These are phyloP conservation scores for Nakaseomyces kungkrabaensis DNA, from an alignment of 1,139 yeast genomes.

Conservation along the genomic window DNA sequence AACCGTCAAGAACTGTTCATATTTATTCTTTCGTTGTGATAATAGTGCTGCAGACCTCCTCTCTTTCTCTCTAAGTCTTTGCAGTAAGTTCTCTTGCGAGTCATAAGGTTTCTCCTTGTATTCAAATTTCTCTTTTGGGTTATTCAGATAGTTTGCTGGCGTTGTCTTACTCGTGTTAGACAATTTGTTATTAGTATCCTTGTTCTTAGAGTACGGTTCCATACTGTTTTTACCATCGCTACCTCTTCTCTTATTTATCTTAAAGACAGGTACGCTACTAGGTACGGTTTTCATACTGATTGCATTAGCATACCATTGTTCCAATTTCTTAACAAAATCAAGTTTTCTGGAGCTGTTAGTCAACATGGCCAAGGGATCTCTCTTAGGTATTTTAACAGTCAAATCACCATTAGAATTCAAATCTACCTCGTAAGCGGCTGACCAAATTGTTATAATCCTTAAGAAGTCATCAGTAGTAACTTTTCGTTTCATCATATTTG, in stretches of 20 bases:
- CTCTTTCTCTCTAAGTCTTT: conserved; percentile 24
- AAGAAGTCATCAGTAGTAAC: conserved; percentile 14
- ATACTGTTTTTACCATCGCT: conserved; percentile 7
- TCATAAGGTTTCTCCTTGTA: conserved; percentile 13
- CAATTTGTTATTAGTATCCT: neutral
- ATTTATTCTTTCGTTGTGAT: conserved; percentile 29
- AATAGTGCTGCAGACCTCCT: conserved; percentile 21
- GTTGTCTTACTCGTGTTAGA: neutral
- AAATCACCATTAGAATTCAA: conserved; percentile 18
- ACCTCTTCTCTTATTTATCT: conserved; percentile 17
- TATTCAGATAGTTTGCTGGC: conserved; percentile 10
- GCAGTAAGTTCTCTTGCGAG: conserved; percentile 19
- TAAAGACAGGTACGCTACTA: conserved; percentile 16
- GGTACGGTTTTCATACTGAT: conserved; percentile 7
- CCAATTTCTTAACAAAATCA: conserved; percentile 18
- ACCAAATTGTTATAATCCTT: conserved; percentile 21
- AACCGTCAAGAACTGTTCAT: conserved; percentile 34
- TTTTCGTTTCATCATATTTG: conserved; percentile 18
- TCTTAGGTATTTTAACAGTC: conserved; percentile 16
- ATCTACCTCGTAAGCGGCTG: conserved; percentile 19
- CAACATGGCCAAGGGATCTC: conserved; percentile 11
- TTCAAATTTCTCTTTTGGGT: conserved; percentile 13
- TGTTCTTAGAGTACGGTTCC: neutral
- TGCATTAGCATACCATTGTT: conserved; percentile 14
- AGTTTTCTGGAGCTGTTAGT: conserved; percentile 21